Conservation (phyloP, 805 yeast species). For the Sugiyamaella marilandica region DNA sequence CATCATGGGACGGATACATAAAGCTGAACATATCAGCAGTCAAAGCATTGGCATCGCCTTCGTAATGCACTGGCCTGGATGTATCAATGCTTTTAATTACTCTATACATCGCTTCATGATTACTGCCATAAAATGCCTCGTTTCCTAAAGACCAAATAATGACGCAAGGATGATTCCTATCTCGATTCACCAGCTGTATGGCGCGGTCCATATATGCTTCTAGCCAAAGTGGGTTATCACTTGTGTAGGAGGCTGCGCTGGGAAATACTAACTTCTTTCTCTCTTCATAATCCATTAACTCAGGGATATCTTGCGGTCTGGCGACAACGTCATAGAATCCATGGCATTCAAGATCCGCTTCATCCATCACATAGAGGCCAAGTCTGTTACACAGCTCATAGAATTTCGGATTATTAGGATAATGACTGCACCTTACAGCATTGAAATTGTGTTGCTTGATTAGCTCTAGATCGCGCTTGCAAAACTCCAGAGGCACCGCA, state of each 20-base stretch:
- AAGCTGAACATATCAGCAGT: slow-evolving; percentile 30
- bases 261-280: slow-evolving; percentile 12
- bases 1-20: slow-evolving; percentile 32
- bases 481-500: slow-evolving; percentile 34
- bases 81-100: slow-evolving; percentile 27
- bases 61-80: slow-evolving; percentile 34
- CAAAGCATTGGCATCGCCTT: slow-evolving; percentile 32
- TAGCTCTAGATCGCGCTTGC: slow-evolving; percentile 28
- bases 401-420: slow-evolving; percentile 34
- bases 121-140: slow-evolving; percentile 34
- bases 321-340: slow-evolving; percentile 27
- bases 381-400: slow-evolving; percentile 30
- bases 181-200: slow-evolving; percentile 31
- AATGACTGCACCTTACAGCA: slow-evolving; percentile 35
- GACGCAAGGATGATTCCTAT: slow-evolving; percentile 33
- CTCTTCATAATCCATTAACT: slow-evolving; percentile 11
- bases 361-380: slow-evolving; percentile 36
- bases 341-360: slow-evolving; percentile 37
- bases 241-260: slow-evolving; percentile 24
- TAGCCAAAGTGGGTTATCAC: slow-evolving; percentile 31
- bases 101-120: slow-evolving; percentile 31
- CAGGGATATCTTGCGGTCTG: slow-evolving; percentile 13
- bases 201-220: slow-evolving; percentile 36
- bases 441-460: slow-evolving; percentile 35
- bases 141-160: slow-evolving; percentile 38